phyloP scores from a whole-genome alignment of 371 early-diverging fungal genomes.

The Mortierella sp. region DNA sequence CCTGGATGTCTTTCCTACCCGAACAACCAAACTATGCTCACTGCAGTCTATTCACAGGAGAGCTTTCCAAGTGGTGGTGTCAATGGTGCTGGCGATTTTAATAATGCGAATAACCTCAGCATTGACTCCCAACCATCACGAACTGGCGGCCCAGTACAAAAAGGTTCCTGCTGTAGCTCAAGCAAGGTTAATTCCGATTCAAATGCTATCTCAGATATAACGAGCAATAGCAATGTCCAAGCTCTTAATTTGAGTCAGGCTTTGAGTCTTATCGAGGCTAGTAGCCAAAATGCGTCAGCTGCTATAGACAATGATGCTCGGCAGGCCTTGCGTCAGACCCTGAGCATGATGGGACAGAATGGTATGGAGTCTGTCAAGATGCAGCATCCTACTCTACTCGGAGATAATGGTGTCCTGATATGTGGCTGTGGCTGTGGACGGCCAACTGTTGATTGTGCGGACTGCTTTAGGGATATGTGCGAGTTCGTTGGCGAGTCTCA shows the following conservation, averaged over 20 bases:
- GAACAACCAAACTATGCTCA: constrained; percentile 28
- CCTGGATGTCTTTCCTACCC: constrained; percentile 57
- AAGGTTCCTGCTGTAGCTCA: constrained; percentile 44
- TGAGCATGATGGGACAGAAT: constrained; percentile 21
- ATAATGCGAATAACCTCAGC: not conserved
- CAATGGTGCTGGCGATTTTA: not conserved
- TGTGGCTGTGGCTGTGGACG: constrained; percentile 74
- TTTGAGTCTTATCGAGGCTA: constrained; percentile 34
- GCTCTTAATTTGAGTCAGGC: constrained; percentile 32
- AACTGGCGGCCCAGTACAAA: not conserved
- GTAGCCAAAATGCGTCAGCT: constrained; percentile 17
- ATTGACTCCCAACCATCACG: not conserved
- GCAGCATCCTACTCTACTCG: constrained; percentile 57
- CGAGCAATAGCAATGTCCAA: constrained; percentile 1
- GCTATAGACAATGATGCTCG: constrained; percentile 17
- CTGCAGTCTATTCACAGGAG: not conserved
- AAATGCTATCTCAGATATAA: not conserved
- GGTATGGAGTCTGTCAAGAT: constrained; percentile 38
- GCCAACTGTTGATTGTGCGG: constrained; percentile 65
- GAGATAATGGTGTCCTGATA: constrained; percentile 63
- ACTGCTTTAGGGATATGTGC: constrained; percentile 70
- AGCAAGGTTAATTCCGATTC: not conserved
- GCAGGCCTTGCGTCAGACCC: constrained; percentile 28
- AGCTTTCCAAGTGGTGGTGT: not conserved
- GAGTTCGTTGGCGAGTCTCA: constrained; percentile 57